Percentiles rank a stretch among this genome's conserved stretches.
Conservation (phyloP, 139 green algal species). For the Helicosporidium sp. region DNA sequence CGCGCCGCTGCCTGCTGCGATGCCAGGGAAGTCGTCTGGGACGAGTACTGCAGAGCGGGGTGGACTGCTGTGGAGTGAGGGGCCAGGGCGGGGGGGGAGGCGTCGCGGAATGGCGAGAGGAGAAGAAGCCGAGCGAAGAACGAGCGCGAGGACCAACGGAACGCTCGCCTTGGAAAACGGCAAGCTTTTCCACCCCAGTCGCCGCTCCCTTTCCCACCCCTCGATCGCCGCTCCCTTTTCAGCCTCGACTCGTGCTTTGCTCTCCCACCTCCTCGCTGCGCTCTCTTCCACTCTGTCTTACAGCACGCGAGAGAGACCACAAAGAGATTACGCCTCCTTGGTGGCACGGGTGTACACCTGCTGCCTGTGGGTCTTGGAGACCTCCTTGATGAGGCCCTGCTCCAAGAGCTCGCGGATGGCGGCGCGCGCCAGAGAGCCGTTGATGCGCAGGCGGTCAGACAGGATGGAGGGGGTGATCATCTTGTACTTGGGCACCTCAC, state of each 20-base stretch:
- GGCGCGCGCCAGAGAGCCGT: constrained; percentile 70
- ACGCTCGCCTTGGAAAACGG: no score
- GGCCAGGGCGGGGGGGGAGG: no score
- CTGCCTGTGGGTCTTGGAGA: constrained; percentile 62
- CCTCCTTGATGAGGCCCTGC: constrained; percentile 69
- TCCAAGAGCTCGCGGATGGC: constrained; percentile 66
- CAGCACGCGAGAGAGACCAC: no score
- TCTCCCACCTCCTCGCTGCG: no score
- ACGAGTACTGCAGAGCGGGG: constrained; percentile 40
- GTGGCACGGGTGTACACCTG: constrained; percentile 84
- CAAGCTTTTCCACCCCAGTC: no score
- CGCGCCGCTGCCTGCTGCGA: constrained; percentile 17
- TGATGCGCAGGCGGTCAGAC: constrained; percentile 65
- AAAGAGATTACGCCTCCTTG: not conserved
- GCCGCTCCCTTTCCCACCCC: no score
- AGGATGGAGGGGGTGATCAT: constrained; percentile 94
- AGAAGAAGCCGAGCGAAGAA: no score
- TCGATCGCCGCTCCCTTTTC: no score
- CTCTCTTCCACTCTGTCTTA: no score
- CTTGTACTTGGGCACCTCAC: constrained; percentile 98
- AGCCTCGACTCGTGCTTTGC: no score
- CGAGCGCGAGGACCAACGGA: no score
- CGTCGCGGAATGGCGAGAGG: no score
- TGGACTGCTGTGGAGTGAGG: not conserved
- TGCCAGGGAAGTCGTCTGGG: constrained; percentile 34